Base-by-base conservation (phyloP, 2,329 filamentous ascomycete species). In the Fusarium dlaminii region DNA sequence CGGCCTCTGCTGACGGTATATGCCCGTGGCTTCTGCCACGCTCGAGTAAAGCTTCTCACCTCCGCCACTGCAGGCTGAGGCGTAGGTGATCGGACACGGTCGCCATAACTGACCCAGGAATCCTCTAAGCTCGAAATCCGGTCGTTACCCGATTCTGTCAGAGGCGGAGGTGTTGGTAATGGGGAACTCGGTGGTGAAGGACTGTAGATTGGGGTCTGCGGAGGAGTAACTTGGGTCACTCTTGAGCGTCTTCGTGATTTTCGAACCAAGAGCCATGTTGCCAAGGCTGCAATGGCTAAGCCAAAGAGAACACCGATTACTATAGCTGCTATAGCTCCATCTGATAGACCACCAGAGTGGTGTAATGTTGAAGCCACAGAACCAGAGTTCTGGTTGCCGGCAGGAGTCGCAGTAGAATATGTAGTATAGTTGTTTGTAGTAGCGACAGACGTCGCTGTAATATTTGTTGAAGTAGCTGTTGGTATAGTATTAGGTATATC, bases 51-150 rank as follows among this genome's bases (percentile, higher is more conserved):
- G 40, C 74, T 79, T 51, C 51, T 71, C 8, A 72, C 60, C 62
- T 79, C 77, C 17, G 77, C 77, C 34, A 79, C 68, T 6, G 77
- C 77, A 2, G 75, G 75, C 54, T 72, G 77, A 13, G 77, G 77
- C 13, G 77, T 78, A 9, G 77, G 71, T 20, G 75, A 79, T 24
- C 57, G 63, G 6, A 70, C 66, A 18, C 76, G 68, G 24, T 79
- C 74, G n/a, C 72, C 66, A 6, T 58, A 68, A 15, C 68, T 67
- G 30, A 65, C 45, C 74, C 70, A 78, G 0, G 70, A 73, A n/a
- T 69, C 61, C 10, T 68, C 64, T 22, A 66, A 56, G 14, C 60
- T 65, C 5, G 56, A 49, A 24, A 57, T 37, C 12, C 43, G 60
- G 11, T 74, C 73, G 6, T 43, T 49, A 29, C 51, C 59, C 45